These are phyloP conservation scores for Articulospora tetracladia DNA, from an alignment of 495 filamentous ascomycete species.

Conservation along the genomic window DNA sequence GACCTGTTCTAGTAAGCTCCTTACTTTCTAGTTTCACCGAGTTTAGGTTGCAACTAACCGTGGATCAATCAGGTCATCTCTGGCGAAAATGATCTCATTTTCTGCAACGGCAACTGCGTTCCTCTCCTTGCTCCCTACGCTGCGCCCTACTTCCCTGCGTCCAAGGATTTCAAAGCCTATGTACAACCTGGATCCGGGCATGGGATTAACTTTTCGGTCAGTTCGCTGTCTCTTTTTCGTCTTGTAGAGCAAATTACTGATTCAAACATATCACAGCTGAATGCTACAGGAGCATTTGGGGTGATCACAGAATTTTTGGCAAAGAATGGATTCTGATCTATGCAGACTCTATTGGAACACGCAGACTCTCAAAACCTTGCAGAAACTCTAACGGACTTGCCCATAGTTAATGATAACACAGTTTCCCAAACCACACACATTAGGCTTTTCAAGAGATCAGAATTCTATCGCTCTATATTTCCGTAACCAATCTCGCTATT, in stretches of 20 bases:
- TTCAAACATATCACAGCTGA: background rate
- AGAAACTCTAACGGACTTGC: too few species aligned
- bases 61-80: constrained; percentile 22
- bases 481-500: too few species aligned
- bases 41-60: background rate
- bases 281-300: constrained; percentile 28
- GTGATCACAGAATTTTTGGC: constrained; percentile 29
- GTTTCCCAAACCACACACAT: too few species aligned
- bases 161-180: constrained; percentile 23
- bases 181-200: constrained; percentile 26
- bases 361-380: too few species aligned
- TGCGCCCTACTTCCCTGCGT: constrained; percentile 12
- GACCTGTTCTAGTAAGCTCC: background rate
- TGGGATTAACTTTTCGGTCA: constrained; percentile 25
- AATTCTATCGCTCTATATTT: too few species aligned
- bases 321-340: background rate
- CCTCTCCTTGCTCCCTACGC: background rate
- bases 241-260: background rate
- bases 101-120: constrained; percentile 22
- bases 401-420: too few species aligned
- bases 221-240: too few species aligned
- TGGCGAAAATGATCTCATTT: constrained; percentile 31
- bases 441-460: too few species aligned
- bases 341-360: background rate
- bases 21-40: background rate